phyloP scores from a whole-genome alignment of 371 early-diverging fungal species.

The Mucor circinelloides region DNA sequence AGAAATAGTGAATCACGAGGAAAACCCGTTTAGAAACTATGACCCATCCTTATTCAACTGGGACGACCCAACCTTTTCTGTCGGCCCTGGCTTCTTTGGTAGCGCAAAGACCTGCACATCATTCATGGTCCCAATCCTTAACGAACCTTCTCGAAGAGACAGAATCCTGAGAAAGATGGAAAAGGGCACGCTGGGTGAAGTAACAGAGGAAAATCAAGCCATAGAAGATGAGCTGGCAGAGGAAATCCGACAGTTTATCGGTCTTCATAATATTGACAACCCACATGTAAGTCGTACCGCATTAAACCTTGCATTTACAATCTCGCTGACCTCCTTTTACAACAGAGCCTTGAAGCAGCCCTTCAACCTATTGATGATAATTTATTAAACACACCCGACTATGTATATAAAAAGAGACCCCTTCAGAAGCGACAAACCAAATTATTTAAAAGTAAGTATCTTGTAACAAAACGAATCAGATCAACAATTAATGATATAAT shows the following conservation, averaged over 20 bases:
- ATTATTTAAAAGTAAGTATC: slow-evolving; percentile 18
- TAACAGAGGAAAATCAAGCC: slow-evolving; percentile 8
- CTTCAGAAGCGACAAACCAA: slow-evolving; percentile 22
- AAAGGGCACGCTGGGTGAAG: slow-evolving; percentile 22
- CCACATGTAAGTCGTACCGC: neutral
- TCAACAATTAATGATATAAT: neutral
- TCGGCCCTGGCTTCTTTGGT: slow-evolving; percentile 23
- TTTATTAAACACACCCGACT: neutral
- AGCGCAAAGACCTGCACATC: slow-evolving; percentile 5
- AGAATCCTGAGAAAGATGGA: slow-evolving; percentile 13
- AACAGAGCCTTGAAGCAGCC: slow-evolving; percentile 6
- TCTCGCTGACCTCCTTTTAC: neutral
- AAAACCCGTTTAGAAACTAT: slow-evolving; percentile 13
- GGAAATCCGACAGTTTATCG: slow-evolving; percentile 15
- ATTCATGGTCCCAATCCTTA: slow-evolving; percentile 4
- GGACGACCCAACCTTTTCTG: slow-evolving; percentile 13
- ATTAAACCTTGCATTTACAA: neutral
- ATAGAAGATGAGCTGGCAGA: slow-evolving; percentile 21
- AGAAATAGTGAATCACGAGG: slow-evolving; percentile 13
- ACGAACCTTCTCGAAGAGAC: slow-evolving; percentile 11
- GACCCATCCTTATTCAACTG: slow-evolving; percentile 10
- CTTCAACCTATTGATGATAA: slow-evolving; percentile 1
- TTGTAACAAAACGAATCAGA: neutral
- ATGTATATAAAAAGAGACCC: slow-evolving; percentile 26
- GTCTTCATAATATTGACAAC: neutral